Conservation (phyloP, 495 filamentous ascomycete genomes). For the Aspergillus taichungensis region DNA sequence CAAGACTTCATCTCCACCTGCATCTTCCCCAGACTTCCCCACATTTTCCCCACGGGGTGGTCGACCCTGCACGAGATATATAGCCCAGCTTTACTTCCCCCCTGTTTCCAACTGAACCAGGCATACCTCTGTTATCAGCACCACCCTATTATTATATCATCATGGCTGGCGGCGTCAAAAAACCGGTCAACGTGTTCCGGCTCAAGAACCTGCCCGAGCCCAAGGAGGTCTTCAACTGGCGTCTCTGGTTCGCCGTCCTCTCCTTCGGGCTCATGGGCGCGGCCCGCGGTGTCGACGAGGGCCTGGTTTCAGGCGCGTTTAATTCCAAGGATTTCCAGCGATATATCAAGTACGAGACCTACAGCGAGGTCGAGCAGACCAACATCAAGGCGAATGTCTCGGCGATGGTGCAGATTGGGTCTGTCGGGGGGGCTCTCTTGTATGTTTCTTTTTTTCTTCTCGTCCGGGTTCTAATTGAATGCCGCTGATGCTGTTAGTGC, state of each 20-base stretch:
- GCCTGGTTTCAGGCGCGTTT: constrained; percentile 56
- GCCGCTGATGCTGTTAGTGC: too few relatives aligned
- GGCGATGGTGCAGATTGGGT: constrained; percentile 60
- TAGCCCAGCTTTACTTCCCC: too few relatives aligned
- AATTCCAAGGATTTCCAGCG: constrained; percentile 49
- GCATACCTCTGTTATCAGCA: too few relatives aligned
- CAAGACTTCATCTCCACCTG: too few relatives aligned
- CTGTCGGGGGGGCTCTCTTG: constrained; percentile 51
- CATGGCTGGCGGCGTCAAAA: constrained; percentile 53
- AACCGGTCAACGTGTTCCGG: constrained; percentile 55
- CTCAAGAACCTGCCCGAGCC: constrained; percentile 45
- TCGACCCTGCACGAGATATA: too few relatives aligned
- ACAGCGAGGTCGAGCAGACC: constrained; percentile 37
- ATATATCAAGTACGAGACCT: constrained; percentile 44
- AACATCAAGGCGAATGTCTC: constrained; percentile 60
- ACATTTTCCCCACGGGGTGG: too few relatives aligned
- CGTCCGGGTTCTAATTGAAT: too few relatives aligned
- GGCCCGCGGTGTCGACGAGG: constrained; percentile 55
- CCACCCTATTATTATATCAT: too few relatives aligned
- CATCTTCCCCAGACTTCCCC: too few relatives aligned
- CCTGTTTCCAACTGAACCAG: too few relatives aligned
- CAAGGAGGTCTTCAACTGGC: constrained; percentile 50
- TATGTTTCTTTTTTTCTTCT: too few relatives aligned
- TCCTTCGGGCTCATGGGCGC: constrained; percentile 59
- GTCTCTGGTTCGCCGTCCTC: constrained; percentile 51